phyloP scores from a whole-genome alignment of 2,329 filamentous ascomycete species.

The Fusarium lyarnte region DNA sequence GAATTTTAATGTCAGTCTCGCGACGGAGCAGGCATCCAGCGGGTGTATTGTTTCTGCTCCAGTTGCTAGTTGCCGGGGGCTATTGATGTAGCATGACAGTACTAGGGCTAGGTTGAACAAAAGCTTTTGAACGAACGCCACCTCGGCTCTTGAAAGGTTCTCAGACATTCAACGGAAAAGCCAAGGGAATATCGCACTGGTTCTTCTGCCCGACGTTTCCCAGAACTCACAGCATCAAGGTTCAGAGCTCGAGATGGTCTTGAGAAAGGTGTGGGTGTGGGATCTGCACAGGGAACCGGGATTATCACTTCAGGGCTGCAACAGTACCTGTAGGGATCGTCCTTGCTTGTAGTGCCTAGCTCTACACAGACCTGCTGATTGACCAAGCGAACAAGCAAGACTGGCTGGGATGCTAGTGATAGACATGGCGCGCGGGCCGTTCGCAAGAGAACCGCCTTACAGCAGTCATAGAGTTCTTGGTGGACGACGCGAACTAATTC shows the following conservation, averaged over 20 bases:
- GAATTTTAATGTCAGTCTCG: constrained; percentile 33
- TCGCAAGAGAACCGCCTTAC: constrained; percentile 27
- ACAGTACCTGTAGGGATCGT: constrained; percentile 35
- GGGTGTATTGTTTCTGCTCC: constrained; percentile 13
- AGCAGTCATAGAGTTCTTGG: constrained; percentile 26
- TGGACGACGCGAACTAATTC: constrained; percentile 4
- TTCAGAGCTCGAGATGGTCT: constrained; percentile 2
- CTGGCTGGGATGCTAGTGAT: constrained; percentile 29
- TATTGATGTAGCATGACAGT: constrained; percentile 34
- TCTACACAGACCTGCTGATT: constrained; percentile 16
- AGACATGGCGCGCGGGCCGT: constrained; percentile 37
- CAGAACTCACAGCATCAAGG: constrained; percentile 3
- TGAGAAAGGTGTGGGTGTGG: constrained; percentile 32
- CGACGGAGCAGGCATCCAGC: not conserved
- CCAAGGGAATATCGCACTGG: constrained; percentile 32
- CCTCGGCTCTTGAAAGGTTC: constrained; percentile 42
- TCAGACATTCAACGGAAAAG: constrained; percentile 25
- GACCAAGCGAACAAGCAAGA: constrained; percentile 16
- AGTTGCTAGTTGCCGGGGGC: constrained; percentile 30
- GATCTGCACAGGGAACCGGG: constrained; percentile 44
- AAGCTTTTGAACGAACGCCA: constrained; percentile 39
- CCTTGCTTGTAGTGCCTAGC: constrained; percentile 37
- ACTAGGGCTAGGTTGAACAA: constrained; percentile 40
- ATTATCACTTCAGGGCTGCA: constrained; percentile 35
- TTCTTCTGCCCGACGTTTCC: constrained; percentile 28